Evolutionary conservation across 139 green algal species (phyloP).

Genomic region (Chlamydomonas applanata): DNA sequence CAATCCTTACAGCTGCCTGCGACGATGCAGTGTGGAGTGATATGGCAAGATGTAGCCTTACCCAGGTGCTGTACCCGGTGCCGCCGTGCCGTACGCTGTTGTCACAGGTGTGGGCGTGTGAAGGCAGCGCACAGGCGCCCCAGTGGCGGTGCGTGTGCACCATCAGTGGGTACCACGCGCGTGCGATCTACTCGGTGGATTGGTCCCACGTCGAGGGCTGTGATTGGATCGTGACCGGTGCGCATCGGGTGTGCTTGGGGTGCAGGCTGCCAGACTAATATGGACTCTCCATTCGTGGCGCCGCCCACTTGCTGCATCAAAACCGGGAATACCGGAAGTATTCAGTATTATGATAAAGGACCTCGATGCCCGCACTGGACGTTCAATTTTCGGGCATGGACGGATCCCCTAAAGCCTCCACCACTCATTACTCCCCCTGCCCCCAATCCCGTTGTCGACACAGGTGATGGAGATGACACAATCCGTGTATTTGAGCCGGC

Average conservation of each 20-base stretch:
- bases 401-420: no score
- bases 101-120: conserved; percentile 6
- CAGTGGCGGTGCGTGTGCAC: conserved; percentile 45
- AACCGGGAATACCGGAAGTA: no score
- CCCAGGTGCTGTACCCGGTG: no score
- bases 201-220: conserved; percentile 50
- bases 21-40: no score
- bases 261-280: neutral
- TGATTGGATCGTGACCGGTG: conserved; percentile 64
- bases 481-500: conserved; percentile 63
- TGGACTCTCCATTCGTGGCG: neutral
- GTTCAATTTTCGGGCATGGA: no score
- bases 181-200: conserved; percentile 79
- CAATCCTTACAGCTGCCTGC: no score
- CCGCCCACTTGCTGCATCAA: neutral
- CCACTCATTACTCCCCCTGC: no score
- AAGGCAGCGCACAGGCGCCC: neutral
- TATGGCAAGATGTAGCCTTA: no score
- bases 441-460: no score
- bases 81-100: neutral
- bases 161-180: conserved; percentile 66
- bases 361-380: no score
- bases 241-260: neutral
- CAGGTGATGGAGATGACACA: conserved; percentile 68
- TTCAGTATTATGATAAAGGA: no score